phyloP scores from a whole-genome alignment of 2,329 filamentous ascomycete species.

The Diplodia scrobiculata region DNA sequence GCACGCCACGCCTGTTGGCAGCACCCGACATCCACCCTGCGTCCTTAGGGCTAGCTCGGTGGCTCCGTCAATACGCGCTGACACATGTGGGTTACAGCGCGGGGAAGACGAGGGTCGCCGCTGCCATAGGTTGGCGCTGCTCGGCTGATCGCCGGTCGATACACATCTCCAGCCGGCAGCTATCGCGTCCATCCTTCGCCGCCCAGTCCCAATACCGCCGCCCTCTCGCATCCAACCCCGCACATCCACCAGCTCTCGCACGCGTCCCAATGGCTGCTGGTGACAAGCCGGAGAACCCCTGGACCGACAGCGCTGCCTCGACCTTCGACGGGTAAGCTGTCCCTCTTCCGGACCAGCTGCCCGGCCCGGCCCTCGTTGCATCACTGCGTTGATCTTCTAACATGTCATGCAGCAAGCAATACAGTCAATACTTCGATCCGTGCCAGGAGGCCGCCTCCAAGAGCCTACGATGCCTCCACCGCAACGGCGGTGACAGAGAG shows the following conservation, averaged over 20 bases:
- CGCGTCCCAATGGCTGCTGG: constrained; percentile 29
- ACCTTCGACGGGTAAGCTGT: constrained; percentile 46
- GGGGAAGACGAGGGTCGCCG: background rate
- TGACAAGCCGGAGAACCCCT: constrained; percentile 36
- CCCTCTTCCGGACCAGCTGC: constrained; percentile 11
- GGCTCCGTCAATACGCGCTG: constrained; percentile 5
- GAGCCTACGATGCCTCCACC: constrained; percentile 83
- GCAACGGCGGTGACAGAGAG: constrained; percentile 82
- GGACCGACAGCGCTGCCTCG: constrained; percentile 41
- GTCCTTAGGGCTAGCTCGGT: background rate
- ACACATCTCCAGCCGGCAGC: background rate
- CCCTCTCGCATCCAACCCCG: constrained; percentile 15
- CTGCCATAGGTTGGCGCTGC: constrained; percentile 13
- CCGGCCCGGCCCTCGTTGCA: constrained; percentile 20
- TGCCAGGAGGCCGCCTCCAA: constrained; percentile 87
- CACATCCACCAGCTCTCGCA: constrained; percentile 7
- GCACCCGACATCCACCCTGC: background rate
- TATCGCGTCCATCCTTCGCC: background rate
- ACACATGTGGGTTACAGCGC: background rate
- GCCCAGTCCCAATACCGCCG: constrained; percentile 5
- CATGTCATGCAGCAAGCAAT: constrained; percentile 66
- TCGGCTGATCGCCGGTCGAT: constrained; percentile 2
- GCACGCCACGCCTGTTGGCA: background rate
- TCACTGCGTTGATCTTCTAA: background rate
- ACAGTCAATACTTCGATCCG: constrained; percentile 90